Base-by-base conservation (phyloP, 257 asterid species). In the Plantago major region DNA sequence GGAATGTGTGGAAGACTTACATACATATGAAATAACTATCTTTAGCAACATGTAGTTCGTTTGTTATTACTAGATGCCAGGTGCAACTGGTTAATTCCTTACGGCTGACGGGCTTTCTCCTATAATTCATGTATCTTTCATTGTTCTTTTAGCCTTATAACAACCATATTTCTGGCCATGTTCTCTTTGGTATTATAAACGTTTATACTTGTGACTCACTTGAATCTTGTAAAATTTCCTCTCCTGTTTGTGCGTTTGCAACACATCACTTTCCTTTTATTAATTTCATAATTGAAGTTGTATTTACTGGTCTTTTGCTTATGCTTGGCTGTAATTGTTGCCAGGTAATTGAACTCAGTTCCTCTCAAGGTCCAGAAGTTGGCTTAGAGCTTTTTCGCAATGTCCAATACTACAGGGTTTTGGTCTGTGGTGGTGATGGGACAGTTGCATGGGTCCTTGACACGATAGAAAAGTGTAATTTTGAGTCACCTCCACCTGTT, bases 351-450 rank as follows among this genome's bases (percentile, higher is more conserved):
- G 96, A 83, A 74, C 87, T 88, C 60, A 69, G 81, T 68, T 81
- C 94, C 54, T 76, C 81, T 61, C 88, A 83, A 78, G 95, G 95
- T 55, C 96, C 91, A 52, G 95, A 88, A 73, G 86, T 70, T 56
- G 94, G 96, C 60, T 75, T 88, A 73, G 84, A 88, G 58, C 68
- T 85, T 44, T 88, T 88, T 68, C 72, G 84, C 60, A 72, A 48
- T 52, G 83, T 85, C 71, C 95, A 70, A 19, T 76, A 82, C 75
- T 88, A 83, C 43, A 83, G 94, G 65, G 89, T 88, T 68, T 81
- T 88, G 83, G 89, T 85, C 63, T 85, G 96, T 66, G 96, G 96
- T 68, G 96, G 96, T 64, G 96, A 88, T 69, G 96, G 96, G 44
- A 88, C 96, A 9, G 92, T 88, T 58, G 91, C 96, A 9, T 88